phyloP scores from a whole-genome alignment of 257 asterid genomes.

The Prunella vulgaris region DNA sequence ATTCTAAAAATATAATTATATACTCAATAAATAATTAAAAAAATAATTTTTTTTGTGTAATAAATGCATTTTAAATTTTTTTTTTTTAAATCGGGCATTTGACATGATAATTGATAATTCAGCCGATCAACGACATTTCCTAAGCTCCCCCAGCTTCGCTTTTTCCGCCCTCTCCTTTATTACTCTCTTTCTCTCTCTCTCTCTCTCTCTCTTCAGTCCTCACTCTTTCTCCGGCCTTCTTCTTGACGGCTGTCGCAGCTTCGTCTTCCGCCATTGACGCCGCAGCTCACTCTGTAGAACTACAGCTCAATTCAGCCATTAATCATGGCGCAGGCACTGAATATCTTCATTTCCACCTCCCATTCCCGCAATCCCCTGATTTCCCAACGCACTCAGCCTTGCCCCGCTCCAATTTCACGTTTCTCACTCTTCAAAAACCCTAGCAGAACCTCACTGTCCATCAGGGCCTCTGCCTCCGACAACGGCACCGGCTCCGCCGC shows the following conservation, averaged over 20 bases:
- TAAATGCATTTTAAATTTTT: too few relatives aligned
- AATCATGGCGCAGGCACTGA: conserved; percentile 45
- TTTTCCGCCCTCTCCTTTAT: conserved; percentile 30
- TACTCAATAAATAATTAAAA: too few relatives aligned
- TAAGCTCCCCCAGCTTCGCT: conserved; percentile 22
- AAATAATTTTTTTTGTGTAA: too few relatives aligned
- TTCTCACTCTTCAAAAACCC: conserved; percentile 15
- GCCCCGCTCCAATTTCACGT: conserved; percentile 20
- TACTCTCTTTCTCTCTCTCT: conserved; percentile 17
- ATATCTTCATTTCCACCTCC: conserved; percentile 38
- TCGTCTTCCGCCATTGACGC: conserved; percentile 14
- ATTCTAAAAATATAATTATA: too few relatives aligned
- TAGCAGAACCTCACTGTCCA: conserved; percentile 7
- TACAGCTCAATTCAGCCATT: not conserved
- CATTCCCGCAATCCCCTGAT: conserved; percentile 35
- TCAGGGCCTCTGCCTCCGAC: conserved; percentile 37
- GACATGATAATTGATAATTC: not conserved
- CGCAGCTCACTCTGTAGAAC: conserved; percentile 14
- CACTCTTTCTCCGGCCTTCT: not conserved
- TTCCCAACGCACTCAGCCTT: conserved; percentile 21
- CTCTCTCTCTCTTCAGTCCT: not conserved
- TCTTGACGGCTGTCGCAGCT: too few relatives aligned
- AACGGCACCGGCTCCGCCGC: conserved; percentile 50
- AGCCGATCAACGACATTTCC: conserved; percentile 17
- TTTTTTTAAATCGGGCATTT: too few relatives aligned